Conservation (phyloP, 2,329 filamentous ascomycete genomes). For the Lasiodiplodia gonubiensis region DNA sequence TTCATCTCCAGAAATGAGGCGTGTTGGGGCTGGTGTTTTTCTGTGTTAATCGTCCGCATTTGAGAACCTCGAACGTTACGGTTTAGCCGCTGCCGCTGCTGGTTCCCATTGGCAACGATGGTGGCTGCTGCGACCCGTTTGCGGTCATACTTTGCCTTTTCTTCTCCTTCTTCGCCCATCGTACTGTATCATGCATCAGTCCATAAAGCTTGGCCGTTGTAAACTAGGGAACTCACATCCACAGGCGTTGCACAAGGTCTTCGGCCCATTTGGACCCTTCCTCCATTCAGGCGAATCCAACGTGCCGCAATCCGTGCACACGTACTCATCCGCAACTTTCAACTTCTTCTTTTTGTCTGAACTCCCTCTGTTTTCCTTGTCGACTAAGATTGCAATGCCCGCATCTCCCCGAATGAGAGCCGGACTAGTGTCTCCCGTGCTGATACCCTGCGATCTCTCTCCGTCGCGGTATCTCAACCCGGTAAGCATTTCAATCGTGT, state of each 20-base stretch:
- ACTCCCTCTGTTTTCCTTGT: conserved; percentile 70
- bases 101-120: conserved; percentile 25
- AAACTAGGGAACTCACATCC: conserved; percentile 64
- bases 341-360: conserved; percentile 86
- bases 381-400: conserved; percentile 81
- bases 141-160: conserved; percentile 54
- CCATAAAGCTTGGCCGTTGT: background rate
- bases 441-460: conserved; percentile 85
- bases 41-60: background rate
- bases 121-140: conserved; percentile 17
- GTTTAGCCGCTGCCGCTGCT: conserved; percentile 29
- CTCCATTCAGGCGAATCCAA: conserved; percentile 95
- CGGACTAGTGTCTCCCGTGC: conserved; percentile 81
- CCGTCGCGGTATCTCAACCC: conserved; percentile 87
- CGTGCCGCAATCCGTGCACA: conserved; percentile 94
- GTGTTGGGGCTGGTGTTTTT: conserved; percentile 9
- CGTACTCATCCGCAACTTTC: conserved; percentile 83
- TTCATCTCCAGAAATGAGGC: conserved; percentile 3
- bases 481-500: conserved; percentile 92
- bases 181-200: conserved; percentile 48
- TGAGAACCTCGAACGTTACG: background rate
- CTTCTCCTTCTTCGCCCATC: conserved; percentile 77
- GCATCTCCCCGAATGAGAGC: conserved; percentile 83
- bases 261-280: conserved; percentile 89
- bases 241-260: conserved; percentile 95